Percentiles rank a stretch among this genome's conserved stretches.
Conservation (phyloP, 148 eudicot species). For the Drosera capensis region DNA sequence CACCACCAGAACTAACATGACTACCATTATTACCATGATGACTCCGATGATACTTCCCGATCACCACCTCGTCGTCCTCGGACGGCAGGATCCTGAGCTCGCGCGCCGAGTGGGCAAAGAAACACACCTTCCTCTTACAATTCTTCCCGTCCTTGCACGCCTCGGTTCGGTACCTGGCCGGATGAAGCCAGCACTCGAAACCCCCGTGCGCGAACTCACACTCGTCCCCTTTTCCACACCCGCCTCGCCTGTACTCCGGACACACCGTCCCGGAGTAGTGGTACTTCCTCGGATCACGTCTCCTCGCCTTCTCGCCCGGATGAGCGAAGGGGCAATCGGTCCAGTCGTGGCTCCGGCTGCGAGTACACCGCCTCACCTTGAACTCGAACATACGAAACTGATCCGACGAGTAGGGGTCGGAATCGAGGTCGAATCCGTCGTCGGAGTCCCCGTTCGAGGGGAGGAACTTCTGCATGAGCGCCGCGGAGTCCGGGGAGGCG, state of each 20-base stretch:
- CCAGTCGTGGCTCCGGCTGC: background rate
- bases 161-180: background rate
- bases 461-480: slow-evolving; percentile 2
- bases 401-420: slow-evolving; percentile 1
- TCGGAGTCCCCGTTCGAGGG: background rate
- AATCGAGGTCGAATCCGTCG: background rate
- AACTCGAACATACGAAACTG: background rate
- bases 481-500: background rate
- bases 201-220: slow-evolving; percentile 1
- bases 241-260: background rate
- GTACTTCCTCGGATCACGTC: background rate
- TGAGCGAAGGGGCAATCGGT: slow-evolving; percentile 1
- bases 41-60: no score
- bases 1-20: no score
- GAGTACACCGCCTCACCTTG: background rate
- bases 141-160: background rate
- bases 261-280: slow-evolving; percentile 1
- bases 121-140: background rate
- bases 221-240: background rate
- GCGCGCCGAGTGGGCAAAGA: background rate
- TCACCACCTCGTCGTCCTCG: background rate
- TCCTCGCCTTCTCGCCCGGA: background rate
- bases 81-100: background rate
- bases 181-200: no score
- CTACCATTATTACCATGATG: no score